Conservation (phyloP, 1,284 basidiomycete genomes). For the Ganoderma lingzhi region DNA sequence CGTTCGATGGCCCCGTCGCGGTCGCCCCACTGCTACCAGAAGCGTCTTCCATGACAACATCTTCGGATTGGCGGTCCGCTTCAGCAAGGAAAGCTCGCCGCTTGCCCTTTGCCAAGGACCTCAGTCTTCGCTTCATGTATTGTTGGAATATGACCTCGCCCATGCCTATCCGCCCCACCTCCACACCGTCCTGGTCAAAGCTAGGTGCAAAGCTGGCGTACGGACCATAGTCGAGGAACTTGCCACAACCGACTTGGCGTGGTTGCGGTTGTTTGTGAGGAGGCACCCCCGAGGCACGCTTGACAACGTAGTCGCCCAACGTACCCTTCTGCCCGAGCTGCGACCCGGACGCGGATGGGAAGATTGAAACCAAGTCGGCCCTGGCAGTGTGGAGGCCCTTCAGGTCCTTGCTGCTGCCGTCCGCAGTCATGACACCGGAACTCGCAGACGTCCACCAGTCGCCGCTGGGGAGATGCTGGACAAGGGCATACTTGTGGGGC, state of each 20-base stretch:
- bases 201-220: constrained; percentile 78
- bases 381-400: constrained; percentile 65
- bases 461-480: constrained; percentile 77
- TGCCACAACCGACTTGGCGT: constrained; percentile 64
- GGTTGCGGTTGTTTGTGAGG: constrained; percentile 53
- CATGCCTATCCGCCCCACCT: constrained; percentile 66
- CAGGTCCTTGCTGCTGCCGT: constrained; percentile 48
- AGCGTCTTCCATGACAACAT: constrained; percentile 25
- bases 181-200: constrained; percentile 76
- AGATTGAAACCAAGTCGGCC: constrained; percentile 76
- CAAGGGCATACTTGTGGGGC: constrained; percentile 70
- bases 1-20: constrained; percentile 18
- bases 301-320: constrained; percentile 44
- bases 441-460: constrained; percentile 82
- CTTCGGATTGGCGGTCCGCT: constrained; percentile 18
- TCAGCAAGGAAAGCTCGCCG: constrained; percentile 32
- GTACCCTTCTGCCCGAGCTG: constrained; percentile 44
- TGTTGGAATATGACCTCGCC: constrained; percentile 61
- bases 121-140: constrained; percentile 38
- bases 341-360: constrained; percentile 63
- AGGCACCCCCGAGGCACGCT: constrained; percentile 27
- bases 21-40: constrained; percentile 6
- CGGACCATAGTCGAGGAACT: constrained; percentile 79
- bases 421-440: constrained; percentile 48
- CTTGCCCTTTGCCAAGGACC: constrained; percentile 35